Conservation (phyloP, 2,329 filamentous ascomycete species). For the Hypoxylon rubiginosum region DNA sequence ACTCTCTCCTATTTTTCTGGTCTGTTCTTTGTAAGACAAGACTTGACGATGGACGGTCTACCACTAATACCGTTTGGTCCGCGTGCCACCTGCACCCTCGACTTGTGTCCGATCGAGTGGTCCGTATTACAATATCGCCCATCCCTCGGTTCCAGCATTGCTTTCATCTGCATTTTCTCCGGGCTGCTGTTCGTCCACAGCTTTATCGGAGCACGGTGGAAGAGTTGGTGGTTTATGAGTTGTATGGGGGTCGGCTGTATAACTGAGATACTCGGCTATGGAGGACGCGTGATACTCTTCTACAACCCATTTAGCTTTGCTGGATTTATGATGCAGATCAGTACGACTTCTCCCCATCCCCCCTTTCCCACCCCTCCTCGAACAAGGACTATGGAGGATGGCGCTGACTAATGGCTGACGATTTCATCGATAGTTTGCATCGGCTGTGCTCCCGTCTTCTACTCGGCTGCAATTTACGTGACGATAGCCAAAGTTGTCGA, state of each 20-base stretch:
- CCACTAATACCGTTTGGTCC: slow-evolving; percentile 57
- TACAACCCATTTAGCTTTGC: slow-evolving; percentile 69
- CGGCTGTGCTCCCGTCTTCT: slow-evolving; percentile 68
- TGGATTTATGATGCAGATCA: slow-evolving; percentile 76
- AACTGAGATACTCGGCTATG: slow-evolving; percentile 73
- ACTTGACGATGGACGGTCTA: slow-evolving; percentile 10
- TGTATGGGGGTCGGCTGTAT: slow-evolving; percentile 69
- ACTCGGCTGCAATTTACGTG: slow-evolving; percentile 75
- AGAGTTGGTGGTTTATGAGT: slow-evolving; percentile 62
- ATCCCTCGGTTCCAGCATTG: slow-evolving; percentile 57
- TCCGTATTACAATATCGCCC: slow-evolving; percentile 64
- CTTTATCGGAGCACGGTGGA: slow-evolving; percentile 62
- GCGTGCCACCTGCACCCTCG: slow-evolving; percentile 64
- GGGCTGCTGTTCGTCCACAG: slow-evolving; percentile 63
- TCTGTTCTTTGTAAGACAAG: neutral
- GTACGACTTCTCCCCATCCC: slow-evolving; percentile 52
- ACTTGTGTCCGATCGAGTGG: slow-evolving; percentile 60
- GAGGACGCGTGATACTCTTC: slow-evolving; percentile 69
- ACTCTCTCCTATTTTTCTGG: neutral
- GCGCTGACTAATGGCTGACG: neutral
- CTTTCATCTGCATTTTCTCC: slow-evolving; percentile 60
- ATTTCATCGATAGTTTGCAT: slow-evolving; percentile 63
- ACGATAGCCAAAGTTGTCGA: slow-evolving; percentile 58
- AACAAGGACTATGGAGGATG: neutral
- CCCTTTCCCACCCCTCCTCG: neutral